These are phyloP conservation scores for Yamadazyma mexicana DNA, from an alignment of 1,139 yeast genomes.

Conservation along the genomic window DNA sequence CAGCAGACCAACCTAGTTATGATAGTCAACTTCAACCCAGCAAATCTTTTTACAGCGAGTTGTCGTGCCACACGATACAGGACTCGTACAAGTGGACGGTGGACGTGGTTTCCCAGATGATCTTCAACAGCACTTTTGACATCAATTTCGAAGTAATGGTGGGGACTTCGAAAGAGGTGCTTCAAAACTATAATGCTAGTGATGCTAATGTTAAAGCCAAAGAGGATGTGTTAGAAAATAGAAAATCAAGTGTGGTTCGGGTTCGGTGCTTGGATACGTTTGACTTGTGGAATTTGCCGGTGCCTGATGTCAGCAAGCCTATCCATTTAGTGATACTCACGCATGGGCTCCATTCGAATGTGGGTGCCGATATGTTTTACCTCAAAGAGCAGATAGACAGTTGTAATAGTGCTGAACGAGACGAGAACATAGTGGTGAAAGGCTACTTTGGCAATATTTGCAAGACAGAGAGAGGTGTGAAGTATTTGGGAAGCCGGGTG, in stretches of 20 bases:
- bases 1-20: conserved; percentile 67
- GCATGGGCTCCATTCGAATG: conserved; percentile 91
- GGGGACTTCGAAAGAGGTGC: conserved; percentile 48
- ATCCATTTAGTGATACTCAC: conserved; percentile 77
- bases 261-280: conserved; percentile 61
- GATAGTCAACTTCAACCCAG: conserved; percentile 73
- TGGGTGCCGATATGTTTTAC: conserved; percentile 85
- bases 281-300: conserved; percentile 70
- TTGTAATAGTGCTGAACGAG: conserved; percentile 29
- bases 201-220: no score
- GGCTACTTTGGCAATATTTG: conserved; percentile 86
- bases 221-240: conserved; percentile 13
- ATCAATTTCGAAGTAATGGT: conserved; percentile 70
- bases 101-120: conserved; percentile 81
- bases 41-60: conserved; percentile 50
- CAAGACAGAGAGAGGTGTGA: conserved; percentile 87
- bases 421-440: conserved; percentile 66
- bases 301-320: conserved; percentile 48
- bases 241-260: conserved; percentile 15
- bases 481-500: conserved; percentile 77
- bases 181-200: conserved; percentile 18
- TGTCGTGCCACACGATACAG: conserved; percentile 39
- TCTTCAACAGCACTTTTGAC: conserved; percentile 70
- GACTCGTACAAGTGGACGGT: conserved; percentile 69
- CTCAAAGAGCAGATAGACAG: conserved; percentile 76